Evolutionary conservation across 2,329 filamentous ascomycete genomes (phyloP).

Genomic region (Lachnellula hyalina): DNA sequence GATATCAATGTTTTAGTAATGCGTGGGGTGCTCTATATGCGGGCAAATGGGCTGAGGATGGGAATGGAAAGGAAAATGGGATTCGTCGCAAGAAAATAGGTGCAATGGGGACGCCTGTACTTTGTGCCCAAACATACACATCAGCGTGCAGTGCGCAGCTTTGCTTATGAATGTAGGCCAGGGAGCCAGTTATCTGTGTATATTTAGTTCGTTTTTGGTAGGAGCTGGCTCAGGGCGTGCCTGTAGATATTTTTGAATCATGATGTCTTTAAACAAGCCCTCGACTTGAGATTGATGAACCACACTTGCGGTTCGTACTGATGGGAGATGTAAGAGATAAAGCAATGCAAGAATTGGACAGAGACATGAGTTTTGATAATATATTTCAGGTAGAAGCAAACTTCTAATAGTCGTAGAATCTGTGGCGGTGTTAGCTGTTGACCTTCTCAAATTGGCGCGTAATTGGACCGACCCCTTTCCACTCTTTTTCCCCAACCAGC

Average conservation of each 20-base stretch:
- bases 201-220: conserved; percentile 13
- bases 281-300: background rate
- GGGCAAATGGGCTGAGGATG: background rate
- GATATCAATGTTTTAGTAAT: conserved; percentile 15
- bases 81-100: background rate
- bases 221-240: conserved; percentile 15
- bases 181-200: conserved; percentile 13
- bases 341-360: background rate
- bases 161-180: background rate
- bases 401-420: conserved; percentile 31
- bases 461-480: conserved; percentile 63
- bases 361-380: background rate
- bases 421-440: conserved; percentile 18
- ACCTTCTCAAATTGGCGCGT: background rate
- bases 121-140: background rate
- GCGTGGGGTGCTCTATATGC: background rate
- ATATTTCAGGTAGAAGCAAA: background rate
- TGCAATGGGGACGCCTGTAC: background rate
- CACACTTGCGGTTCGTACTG: background rate
- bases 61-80: background rate
- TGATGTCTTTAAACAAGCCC: conserved; percentile 11
- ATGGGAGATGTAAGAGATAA: background rate
- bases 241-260: conserved; percentile 21
- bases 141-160: background rate
- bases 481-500: conserved; percentile 96